Conservation (phyloP, 441 rosid species). For the Bocquillonia castaneifolia region DNA sequence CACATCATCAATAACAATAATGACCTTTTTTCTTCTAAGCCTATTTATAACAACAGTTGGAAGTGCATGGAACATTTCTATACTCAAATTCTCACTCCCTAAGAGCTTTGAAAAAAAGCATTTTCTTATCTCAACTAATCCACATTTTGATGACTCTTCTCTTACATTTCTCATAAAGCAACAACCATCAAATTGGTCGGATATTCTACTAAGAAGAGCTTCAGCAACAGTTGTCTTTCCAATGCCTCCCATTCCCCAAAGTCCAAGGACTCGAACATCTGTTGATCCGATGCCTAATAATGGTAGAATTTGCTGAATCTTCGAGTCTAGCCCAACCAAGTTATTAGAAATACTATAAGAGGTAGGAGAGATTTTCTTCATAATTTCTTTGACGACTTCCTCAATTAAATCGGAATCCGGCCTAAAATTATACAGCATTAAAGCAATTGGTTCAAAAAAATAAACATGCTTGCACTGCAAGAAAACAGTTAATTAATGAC, state of each 20-base stretch:
- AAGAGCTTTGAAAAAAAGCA: not conserved
- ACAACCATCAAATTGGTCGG: not conserved
- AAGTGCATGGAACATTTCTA: not conserved
- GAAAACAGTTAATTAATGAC: too few species aligned
- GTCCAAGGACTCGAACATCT: constrained; percentile 11
- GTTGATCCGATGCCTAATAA: not conserved
- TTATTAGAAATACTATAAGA: not conserved
- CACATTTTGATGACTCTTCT: not conserved
- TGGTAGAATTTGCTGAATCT: not conserved
- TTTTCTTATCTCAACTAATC: not conserved
- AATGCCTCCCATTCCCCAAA: constrained; percentile 21
- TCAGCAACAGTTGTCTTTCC: constrained; percentile 19
- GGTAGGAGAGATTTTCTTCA: not conserved
- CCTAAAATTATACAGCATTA: too few species aligned
- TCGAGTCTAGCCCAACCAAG: not conserved
- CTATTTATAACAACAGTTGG: not conserved
- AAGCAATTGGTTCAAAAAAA: too few species aligned
- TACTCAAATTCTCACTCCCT: not conserved
- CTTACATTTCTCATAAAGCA: constrained; percentile 11
- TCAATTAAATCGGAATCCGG: not conserved
- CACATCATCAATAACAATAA: constrained; percentile 5
- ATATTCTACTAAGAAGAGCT: not conserved
- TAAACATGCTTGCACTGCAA: too few species aligned
- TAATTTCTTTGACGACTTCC: not conserved
- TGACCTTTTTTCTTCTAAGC: not conserved